phyloP scores from a whole-genome alignment of 345 rosid genomes.

The Ceriops tagal region DNA sequence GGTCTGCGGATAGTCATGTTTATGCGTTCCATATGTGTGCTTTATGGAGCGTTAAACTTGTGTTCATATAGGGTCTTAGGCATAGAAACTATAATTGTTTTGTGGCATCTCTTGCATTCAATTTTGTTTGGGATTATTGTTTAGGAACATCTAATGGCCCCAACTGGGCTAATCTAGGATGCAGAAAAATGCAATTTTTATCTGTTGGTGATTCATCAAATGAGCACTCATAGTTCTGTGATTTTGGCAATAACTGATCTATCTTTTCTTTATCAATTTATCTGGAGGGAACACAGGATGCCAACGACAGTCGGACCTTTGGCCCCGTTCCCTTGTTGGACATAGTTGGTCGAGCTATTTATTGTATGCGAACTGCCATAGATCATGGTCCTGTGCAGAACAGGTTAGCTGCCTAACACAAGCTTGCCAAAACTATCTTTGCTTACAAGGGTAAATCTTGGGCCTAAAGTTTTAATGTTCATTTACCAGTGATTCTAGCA shows the following conservation, averaged over 20 bases:
- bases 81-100: not conserved
- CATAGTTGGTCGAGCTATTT: slow-evolving; percentile 82
- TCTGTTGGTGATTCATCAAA: not conserved
- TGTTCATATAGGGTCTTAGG: too few species aligned
- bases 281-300: slow-evolving; percentile 53
- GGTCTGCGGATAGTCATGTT: too few species aligned
- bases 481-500: slow-evolving; percentile 51
- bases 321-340: slow-evolving; percentile 76
- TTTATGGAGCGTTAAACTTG: too few species aligned
- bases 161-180: not conserved
- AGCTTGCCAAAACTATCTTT: not conserved
- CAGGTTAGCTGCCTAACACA: slow-evolving; percentile 45
- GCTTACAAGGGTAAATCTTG: slow-evolving; percentile 5
- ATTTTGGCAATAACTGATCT: slow-evolving; percentile 4
- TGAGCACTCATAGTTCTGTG: not conserved
- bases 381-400: slow-evolving; percentile 93
- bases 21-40: too few species aligned
- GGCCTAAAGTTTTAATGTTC: slow-evolving; percentile 5
- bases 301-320: slow-evolving; percentile 77
- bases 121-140: not conserved
- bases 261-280: not conserved
- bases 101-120: not conserved
- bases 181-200: not conserved
- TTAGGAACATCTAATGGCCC: not conserved
- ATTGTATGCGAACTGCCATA: slow-evolving; percentile 71